A percentile compares a stretch with the other conserved stretches of the same genome.
These are phyloP conservation scores for Fomitopsis pulvina DNA, from an alignment of 768 basidiomycete species.

Conservation along the genomic window DNA sequence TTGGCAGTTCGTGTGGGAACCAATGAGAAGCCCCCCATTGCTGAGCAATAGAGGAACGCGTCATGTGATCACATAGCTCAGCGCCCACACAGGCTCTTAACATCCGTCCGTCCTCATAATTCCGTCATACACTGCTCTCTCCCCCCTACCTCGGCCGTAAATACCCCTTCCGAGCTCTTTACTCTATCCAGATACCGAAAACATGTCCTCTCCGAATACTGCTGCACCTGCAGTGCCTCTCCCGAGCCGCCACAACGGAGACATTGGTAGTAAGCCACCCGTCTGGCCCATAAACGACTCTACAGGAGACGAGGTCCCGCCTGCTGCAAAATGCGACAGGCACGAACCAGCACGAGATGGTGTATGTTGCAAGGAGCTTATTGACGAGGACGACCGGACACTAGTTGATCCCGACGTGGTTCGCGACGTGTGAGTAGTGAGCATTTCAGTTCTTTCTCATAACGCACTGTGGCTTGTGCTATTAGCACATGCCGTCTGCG, in stretches of 20 bases:
- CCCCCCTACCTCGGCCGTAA: conserved; percentile 1
- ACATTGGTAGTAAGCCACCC: conserved; percentile 35
- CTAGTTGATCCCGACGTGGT: conserved; percentile 84
- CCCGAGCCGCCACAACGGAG: conserved; percentile 12
- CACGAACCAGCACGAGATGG: conserved; percentile 46
- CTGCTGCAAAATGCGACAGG: conserved; percentile 53
- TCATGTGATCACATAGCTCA: no score
- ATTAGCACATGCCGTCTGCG: no score
- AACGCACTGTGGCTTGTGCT: no score
- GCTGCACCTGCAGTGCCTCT: conserved; percentile 16
- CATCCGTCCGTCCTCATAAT: no score
- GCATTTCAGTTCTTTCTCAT: no score
- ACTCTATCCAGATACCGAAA: neutral
- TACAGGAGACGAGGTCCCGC: conserved; percentile 29
- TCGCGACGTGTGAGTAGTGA: conserved; percentile 74
- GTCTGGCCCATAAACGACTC: conserved; percentile 60
- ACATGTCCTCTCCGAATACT: conserved; percentile 6
- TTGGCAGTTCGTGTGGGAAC: no score
- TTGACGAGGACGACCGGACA: conserved; percentile 68
- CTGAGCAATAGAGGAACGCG: no score
- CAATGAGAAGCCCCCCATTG: no score
- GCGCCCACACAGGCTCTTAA: no score
- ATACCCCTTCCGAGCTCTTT: conserved; percentile 1
- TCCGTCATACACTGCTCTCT: no score
- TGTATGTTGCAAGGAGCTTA: conserved; percentile 87